These are phyloP conservation scores for Sordariomycetes sp. DNA, from an alignment of 2,329 filamentous ascomycete species.

Conservation along the genomic window DNA sequence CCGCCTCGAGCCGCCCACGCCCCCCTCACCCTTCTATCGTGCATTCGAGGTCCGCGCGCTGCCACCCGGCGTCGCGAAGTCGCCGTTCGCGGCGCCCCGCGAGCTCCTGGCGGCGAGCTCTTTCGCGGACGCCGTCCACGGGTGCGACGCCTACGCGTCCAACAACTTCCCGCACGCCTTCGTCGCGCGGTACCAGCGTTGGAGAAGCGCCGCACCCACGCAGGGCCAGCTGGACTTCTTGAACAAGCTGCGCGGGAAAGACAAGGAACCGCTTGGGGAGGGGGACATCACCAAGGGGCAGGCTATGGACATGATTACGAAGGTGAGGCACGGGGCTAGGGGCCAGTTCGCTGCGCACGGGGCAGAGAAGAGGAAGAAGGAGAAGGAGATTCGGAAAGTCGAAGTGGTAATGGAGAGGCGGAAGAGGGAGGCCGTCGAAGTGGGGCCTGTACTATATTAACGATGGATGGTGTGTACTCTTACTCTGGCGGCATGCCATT, in stretches of 20 bases:
- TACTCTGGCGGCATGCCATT: neutral
- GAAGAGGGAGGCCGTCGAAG: conserved; percentile 39
- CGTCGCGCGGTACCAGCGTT: conserved; percentile 54
- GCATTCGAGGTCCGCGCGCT: conserved; percentile 38
- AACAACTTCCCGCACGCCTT: conserved; percentile 51
- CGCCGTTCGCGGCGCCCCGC: conserved; percentile 59
- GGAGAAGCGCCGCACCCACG: conserved; percentile 59
- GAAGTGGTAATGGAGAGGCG: conserved; percentile 27
- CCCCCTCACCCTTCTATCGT: conserved; percentile 19
- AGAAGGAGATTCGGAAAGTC: conserved; percentile 21
- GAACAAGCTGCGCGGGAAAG: conserved; percentile 49
- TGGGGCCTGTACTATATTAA: conserved; percentile 35
- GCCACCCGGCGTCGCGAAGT: conserved; percentile 31
- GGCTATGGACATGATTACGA: conserved; percentile 86
- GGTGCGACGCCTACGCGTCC: conserved; percentile 70
- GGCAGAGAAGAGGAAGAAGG: conserved; percentile 37
- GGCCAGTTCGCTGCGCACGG: conserved; percentile 47
- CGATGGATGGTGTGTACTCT: neutral
- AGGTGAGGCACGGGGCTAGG: conserved; percentile 72
- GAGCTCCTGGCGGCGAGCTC: conserved; percentile 54
- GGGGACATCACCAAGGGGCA: conserved; percentile 64
- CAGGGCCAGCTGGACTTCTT: conserved; percentile 57
- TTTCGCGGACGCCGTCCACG: conserved; percentile 68
- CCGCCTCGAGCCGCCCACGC: conserved; percentile 32
- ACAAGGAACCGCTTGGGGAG: conserved; percentile 36